These are phyloP conservation scores for Proliferodiscus dingleyae DNA, from an alignment of 2,329 filamentous ascomycete species.

Conservation along the genomic window DNA sequence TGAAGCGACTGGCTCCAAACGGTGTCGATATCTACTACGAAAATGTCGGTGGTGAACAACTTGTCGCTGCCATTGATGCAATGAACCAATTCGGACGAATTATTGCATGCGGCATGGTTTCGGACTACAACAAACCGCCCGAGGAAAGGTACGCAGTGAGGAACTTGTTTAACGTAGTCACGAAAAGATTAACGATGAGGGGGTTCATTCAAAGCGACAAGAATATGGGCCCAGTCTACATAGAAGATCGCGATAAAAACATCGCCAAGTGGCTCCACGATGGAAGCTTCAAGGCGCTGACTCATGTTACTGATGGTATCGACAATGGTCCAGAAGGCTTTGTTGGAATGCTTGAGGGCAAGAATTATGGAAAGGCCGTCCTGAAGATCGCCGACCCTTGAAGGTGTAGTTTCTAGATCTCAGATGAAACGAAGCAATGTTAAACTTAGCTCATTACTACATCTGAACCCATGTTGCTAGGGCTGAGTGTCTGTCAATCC, in stretches of 20 bases:
- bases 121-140: conserved; percentile 55
- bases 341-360: conserved; percentile 60
- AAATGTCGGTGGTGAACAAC: conserved; percentile 71
- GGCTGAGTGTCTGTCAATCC: no score
- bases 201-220: conserved; percentile 64
- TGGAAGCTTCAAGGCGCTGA: conserved; percentile 57
- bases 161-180: conserved; percentile 56
- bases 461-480: no score
- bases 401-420: conserved; percentile 8
- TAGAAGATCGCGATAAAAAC: conserved; percentile 58
- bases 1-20: conserved; percentile 62
- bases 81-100: conserved; percentile 63
- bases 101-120: conserved; percentile 60
- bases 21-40: conserved; percentile 80
- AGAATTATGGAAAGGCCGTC: conserved; percentile 72
- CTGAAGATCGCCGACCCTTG: conserved; percentile 47
- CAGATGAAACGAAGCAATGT: background rate
- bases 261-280: conserved; percentile 65
- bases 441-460: no score
- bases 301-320: conserved; percentile 59
- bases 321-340: conserved; percentile 62
- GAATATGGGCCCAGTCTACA: conserved; percentile 57
- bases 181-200: conserved; percentile 57
- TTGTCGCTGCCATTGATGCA: conserved; percentile 60
- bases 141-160: conserved; percentile 54